These are phyloP conservation scores for Diaporthe sp. DNA, from an alignment of 2,329 filamentous ascomycete species.

Conservation along the genomic window DNA sequence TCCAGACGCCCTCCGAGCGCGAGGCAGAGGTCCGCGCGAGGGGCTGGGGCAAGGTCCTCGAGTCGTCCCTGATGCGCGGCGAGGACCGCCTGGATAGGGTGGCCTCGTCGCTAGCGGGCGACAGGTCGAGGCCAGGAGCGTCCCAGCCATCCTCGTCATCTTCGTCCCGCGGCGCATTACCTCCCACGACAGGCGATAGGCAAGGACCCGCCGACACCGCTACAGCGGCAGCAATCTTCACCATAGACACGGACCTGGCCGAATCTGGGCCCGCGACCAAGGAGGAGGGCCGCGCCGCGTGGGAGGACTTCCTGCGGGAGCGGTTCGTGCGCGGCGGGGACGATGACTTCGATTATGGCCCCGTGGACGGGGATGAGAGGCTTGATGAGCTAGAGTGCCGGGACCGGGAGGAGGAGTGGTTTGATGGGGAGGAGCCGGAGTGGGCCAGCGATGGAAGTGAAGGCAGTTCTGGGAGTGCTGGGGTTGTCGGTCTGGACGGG, in stretches of 20 bases:
- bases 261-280: slow-evolving; percentile 65
- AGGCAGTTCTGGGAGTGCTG: slow-evolving; percentile 47
- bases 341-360: slow-evolving; percentile 81
- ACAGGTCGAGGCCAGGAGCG: slow-evolving; percentile 57
- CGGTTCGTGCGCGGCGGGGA: slow-evolving; percentile 84
- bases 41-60: slow-evolving; percentile 83
- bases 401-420: slow-evolving; percentile 82
- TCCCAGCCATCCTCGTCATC: not conserved
- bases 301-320: slow-evolving; percentile 79
- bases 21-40: slow-evolving; percentile 80
- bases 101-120: slow-evolving; percentile 41
- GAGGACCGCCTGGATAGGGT: slow-evolving; percentile 81
- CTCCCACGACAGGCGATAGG: not conserved
- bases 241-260: slow-evolving; percentile 62
- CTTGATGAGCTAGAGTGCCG: slow-evolving; percentile 74
- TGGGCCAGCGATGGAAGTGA: slow-evolving; percentile 66
- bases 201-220: not conserved
- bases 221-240: slow-evolving; percentile 46
- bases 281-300: slow-evolving; percentile 77
- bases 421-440: slow-evolving; percentile 82
- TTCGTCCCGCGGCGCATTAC: not conserved
- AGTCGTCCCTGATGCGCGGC: slow-evolving; percentile 82
- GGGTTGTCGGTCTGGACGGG: slow-evolving; percentile 39
- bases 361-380: slow-evolving; percentile 79
- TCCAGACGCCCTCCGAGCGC: slow-evolving; percentile 80